phyloP scores from a whole-genome alignment of 805 yeast species.

The Pichia californica region DNA sequence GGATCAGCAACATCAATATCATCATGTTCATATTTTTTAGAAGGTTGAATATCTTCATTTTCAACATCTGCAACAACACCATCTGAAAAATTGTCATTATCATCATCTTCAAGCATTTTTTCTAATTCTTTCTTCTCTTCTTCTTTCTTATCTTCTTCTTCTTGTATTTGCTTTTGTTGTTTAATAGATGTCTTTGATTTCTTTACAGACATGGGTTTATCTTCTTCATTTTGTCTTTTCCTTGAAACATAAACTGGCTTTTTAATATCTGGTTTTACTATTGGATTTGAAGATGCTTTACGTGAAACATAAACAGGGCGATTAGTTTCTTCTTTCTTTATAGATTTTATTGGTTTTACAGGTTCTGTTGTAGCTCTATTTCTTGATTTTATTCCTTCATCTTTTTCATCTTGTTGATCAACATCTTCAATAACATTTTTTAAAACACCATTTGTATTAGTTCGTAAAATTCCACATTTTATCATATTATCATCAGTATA shows the following conservation, averaged over 20 bases:
- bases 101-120: conserved; percentile 21
- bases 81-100: conserved; percentile 8
- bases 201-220: conserved; percentile 10
- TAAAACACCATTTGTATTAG: conserved; percentile 11
- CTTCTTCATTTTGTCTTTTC: conserved; percentile 17
- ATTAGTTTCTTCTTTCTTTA: not conserved
- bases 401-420: no score
- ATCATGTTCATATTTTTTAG: conserved; percentile 1
- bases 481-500: conserved; percentile 17
- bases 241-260: conserved; percentile 8
- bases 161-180: conserved; percentile 14
- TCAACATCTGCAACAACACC: conserved; percentile 21
- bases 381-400: not conserved
- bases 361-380: not conserved
- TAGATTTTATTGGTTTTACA: not conserved
- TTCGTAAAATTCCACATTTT: conserved; percentile 22
- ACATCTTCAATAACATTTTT: no score
- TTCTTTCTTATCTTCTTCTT: conserved; percentile 10
- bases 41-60: conserved; percentile 10
- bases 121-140: conserved; percentile 16
- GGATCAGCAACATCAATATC: conserved; percentile 12
- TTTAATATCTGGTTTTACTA: conserved; percentile 2
- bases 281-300: conserved; percentile 16
- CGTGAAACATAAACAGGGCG: conserved; percentile 17
- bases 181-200: conserved; percentile 12